These are phyloP conservation scores for Actinidia polygama DNA, from an alignment of 179 eudicot genomes.

Conservation along the genomic window DNA sequence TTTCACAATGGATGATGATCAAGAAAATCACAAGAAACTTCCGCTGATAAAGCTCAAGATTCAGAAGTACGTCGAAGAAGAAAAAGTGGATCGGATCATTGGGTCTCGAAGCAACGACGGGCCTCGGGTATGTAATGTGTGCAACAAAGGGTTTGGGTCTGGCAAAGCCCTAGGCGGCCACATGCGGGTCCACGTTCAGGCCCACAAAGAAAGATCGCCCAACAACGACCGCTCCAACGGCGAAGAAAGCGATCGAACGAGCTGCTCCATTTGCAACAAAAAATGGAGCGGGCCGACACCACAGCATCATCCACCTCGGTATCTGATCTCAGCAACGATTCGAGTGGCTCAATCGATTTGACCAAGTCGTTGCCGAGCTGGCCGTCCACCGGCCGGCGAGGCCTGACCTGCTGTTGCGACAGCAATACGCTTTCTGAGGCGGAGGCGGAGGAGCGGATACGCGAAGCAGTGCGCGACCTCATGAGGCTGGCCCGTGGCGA, in stretches of 20 bases:
- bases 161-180: conserved; percentile 57
- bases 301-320: conserved; percentile 9
- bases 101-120: not conserved
- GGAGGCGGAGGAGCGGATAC: conserved; percentile 33
- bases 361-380: conserved; percentile 24
- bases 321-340: not conserved
- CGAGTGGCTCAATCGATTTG: conserved; percentile 3
- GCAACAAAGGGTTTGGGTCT: conserved; percentile 39
- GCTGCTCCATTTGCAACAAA: conserved; percentile 44
- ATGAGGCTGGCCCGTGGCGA: conserved; percentile 36
- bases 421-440: not conserved
- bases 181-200: conserved; percentile 47
- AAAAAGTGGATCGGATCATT: not conserved
- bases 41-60: not conserved
- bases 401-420: conserved; percentile 22
- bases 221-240: not conserved
- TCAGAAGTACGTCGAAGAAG: not conserved
- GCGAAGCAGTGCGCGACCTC: conserved; percentile 30
- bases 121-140: conserved; percentile 31
- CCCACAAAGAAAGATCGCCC: conserved; percentile 6
- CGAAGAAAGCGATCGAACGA: conserved; percentile 7
- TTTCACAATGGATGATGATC: no score
- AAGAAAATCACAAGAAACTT: no score
- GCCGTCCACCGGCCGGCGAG: conserved; percentile 43
- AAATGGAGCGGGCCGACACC: conserved; percentile 15